phyloP scores from a whole-genome alignment of 2,329 filamentous ascomycete genomes.

The Leptodontidium sp. region DNA sequence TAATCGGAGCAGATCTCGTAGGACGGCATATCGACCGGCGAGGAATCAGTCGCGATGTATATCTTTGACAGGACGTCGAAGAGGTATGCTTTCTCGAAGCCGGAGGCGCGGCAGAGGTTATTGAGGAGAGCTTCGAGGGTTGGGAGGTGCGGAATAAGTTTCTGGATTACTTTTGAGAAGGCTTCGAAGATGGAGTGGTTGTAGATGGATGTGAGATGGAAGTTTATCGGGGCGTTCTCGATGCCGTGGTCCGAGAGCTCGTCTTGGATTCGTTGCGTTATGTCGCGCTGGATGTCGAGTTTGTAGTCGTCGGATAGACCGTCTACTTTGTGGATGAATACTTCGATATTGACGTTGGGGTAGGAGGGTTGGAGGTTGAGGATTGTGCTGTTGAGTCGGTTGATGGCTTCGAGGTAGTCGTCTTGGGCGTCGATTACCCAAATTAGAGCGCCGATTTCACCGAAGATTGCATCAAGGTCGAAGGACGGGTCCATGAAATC shows the following conservation, averaged over 20 bases:
- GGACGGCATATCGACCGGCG: conserved; percentile 90
- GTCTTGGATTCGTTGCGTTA: conserved; percentile 95
- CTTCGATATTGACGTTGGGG: conserved; percentile 94
- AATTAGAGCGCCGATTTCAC: conserved; percentile 91
- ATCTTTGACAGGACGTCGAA: conserved; percentile 99
- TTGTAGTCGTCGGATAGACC: conserved; percentile 97
- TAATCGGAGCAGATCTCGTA: conserved; percentile 99
- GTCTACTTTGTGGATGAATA: conserved; percentile 99
- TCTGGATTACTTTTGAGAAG: conserved; percentile 98
- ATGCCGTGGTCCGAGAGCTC: conserved; percentile 93
- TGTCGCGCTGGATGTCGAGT: conserved; percentile 94
- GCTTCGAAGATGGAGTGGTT: conserved; percentile 99
- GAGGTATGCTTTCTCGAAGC: conserved; percentile 97
- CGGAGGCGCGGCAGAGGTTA: conserved; percentile 89
- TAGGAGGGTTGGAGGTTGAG: conserved; percentile 88
- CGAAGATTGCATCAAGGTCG: conserved; percentile 92
- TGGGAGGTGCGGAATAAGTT: conserved; percentile 90
- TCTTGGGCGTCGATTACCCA: conserved; percentile 99
- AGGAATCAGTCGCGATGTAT: conserved; percentile 95
- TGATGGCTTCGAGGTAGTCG: conserved; percentile 92
- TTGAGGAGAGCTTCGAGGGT: conserved; percentile 95
- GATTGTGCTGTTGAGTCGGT: conserved; percentile 86
- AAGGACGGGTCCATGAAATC: conserved; percentile 91
- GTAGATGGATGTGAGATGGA: conserved; percentile 97
- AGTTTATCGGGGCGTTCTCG: conserved; percentile 92